Evolutionary conservation across 495 filamentous ascomycete species (phyloP).

Genomic region (Massariosphaeria phaeospora): DNA sequence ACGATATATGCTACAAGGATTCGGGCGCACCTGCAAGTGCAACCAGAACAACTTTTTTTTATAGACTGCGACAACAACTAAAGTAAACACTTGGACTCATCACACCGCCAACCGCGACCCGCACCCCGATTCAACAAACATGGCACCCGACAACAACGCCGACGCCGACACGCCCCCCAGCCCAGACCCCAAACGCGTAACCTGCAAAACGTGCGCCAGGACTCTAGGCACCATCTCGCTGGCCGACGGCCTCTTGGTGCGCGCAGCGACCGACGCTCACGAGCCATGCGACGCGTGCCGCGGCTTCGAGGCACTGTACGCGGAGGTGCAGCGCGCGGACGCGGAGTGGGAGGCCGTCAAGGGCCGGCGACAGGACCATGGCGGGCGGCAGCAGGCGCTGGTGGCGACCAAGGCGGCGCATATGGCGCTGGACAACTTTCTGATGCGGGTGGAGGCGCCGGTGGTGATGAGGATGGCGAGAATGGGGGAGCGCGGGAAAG

Average conservation of each 20-base stretch:
- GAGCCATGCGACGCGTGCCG: not conserved
- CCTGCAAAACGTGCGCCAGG: slow-evolving; percentile 1
- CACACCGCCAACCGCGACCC: too few species aligned
- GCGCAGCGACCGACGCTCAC: not conserved
- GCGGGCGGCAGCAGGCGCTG: not conserved
- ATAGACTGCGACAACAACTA: too few species aligned
- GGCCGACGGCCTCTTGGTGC: not conserved
- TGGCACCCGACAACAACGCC: too few species aligned
- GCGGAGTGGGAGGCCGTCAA: not conserved
- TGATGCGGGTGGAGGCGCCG: not conserved
- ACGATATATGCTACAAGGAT: too few species aligned
- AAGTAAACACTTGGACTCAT: too few species aligned
- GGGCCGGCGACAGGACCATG: not conserved
- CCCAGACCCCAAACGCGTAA: too few species aligned
- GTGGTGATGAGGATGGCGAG: too few species aligned
- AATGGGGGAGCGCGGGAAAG: not conserved
- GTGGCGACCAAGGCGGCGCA: not conserved
- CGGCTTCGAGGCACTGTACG: slow-evolving; percentile 1
- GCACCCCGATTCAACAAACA: too few species aligned
- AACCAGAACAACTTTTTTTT: too few species aligned
- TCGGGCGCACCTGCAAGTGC: too few species aligned
- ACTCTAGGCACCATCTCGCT: not conserved
- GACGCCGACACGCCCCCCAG: too few species aligned
- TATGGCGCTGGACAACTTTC: slow-evolving; percentile 3
- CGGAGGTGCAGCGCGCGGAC: not conserved